Evolutionary conservation across 768 basidiomycete species (phyloP).

Genomic region (Panaeolus papilionaceus): DNA sequence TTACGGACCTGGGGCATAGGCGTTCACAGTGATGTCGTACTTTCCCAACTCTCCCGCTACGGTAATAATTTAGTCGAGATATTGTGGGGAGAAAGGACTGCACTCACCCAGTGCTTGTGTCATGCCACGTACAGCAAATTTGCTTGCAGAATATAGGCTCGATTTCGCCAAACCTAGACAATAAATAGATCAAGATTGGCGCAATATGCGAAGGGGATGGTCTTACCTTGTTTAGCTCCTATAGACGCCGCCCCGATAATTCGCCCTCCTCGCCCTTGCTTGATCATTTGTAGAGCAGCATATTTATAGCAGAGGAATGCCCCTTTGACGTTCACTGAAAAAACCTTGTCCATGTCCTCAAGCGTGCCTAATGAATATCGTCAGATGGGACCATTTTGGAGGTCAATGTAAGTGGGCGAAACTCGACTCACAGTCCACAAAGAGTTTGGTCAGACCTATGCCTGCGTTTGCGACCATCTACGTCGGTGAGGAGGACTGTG

Average conservation of each 20-base stretch:
- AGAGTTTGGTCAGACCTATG: conserved; percentile 27
- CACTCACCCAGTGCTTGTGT: conserved; percentile 43
- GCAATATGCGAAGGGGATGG: background rate
- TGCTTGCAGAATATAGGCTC: conserved; percentile 39
- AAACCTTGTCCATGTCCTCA: conserved; percentile 39
- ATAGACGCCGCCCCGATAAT: conserved; percentile 51
- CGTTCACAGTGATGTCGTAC: conserved; percentile 40
- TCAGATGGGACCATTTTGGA: no score
- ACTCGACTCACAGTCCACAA: conserved; percentile 33
- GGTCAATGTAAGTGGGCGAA: no score
- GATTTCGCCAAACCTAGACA: conserved; percentile 18
- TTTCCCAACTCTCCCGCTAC: conserved; percentile 26
- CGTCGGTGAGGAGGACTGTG: no score
- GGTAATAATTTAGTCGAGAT: background rate
- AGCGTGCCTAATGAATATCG: conserved; percentile 26
- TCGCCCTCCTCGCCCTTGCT: conserved; percentile 48
- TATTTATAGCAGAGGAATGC: conserved; percentile 48
- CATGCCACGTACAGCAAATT: conserved; percentile 47
- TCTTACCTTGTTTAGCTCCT: conserved; percentile 45
- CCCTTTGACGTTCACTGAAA: conserved; percentile 43
- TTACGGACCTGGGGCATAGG: conserved; percentile 38
- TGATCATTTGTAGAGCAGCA: conserved; percentile 49
- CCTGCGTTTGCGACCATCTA: conserved; percentile 57
- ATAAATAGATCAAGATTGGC: background rate
- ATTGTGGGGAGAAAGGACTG: no score